These are phyloP conservation scores for Ambrosia artemisiifolia DNA, from an alignment of 129 eudicot genomes.

Conservation along the genomic window DNA sequence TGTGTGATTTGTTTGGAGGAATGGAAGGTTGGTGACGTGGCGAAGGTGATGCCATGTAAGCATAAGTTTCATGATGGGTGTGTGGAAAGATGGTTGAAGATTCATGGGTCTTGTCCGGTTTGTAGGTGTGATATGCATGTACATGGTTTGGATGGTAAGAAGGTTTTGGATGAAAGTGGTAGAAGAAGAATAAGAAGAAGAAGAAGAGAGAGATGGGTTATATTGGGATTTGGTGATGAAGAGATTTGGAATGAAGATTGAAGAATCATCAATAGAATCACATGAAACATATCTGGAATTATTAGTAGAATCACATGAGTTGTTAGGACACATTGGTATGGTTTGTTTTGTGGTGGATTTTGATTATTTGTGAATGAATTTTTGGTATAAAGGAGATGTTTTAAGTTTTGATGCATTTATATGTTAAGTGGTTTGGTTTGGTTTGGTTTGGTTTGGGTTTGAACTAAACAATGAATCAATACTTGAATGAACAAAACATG, in stretches of 20 bases:
- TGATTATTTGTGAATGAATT: background rate
- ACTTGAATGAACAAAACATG: too few species aligned
- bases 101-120: conserved; percentile 72
- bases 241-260: background rate
- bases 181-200: too few species aligned
- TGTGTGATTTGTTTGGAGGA: conserved; percentile 71
- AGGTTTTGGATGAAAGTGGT: conserved; percentile 23
- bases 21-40: conserved; percentile 46
- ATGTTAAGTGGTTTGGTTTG: background rate
- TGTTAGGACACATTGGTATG: background rate
- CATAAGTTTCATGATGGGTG: conserved; percentile 68
- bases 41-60: conserved; percentile 64
- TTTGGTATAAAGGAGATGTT: background rate
- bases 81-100: conserved; percentile 58
- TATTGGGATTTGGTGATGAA: conserved; percentile 26
- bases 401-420: too few species aligned
- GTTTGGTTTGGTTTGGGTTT: too few species aligned
- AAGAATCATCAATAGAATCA: too few species aligned
- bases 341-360: background rate
- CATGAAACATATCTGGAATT: too few species aligned
- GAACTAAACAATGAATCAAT: too few species aligned
- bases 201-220: conserved; percentile 47
- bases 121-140: conserved; percentile 64
- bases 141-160: too few species aligned
- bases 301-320: background rate